Evolutionary conservation across 345 rosid genomes (phyloP), one percentile per base, ranked within the genome.

Genomic region (Murraya koenigii): DNA sequence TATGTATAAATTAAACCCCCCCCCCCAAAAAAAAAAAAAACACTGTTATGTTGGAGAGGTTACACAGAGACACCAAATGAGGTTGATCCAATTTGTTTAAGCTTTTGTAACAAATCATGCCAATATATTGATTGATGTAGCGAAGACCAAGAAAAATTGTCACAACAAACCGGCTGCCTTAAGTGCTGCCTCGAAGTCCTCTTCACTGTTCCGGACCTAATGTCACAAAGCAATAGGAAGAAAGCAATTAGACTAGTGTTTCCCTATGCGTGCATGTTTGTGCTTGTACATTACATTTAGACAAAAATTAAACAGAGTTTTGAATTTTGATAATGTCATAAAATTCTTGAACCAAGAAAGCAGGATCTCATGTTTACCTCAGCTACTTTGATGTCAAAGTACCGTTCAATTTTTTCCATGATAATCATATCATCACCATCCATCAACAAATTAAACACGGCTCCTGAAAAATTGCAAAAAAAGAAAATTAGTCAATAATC

Each of bases 381-480:
- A 6, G 75, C 56, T 20, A 88, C 81, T 33, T 72, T 74, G 36
- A 84, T 80, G 56, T 79, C 87, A 35, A 91, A 96, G 68, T 96
- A 88, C 26, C 64, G 83, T 60, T 96, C 99, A 1, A 96, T 96
- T 81, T 91, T 94, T 60, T 80, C 86, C 92, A 94, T 89, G 41
- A 89, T 79, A 78, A 73, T 80, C 9, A n/a, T 68, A 44, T 93
- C 98, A 36, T 19, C 30, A 22, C 85, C 89, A 23, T 66, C 78
- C 60, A 88, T 86, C 11, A 96, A 69, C 69, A 96, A 82, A 70
- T 96, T 96, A 78, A 96, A 96, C n/a, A 94, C 93, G 0, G 94
- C 99, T 33, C 98, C 99, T 96, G 86, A 26, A 74, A 58, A 28
- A 78, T 76, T 66, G 35, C 65, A 83, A n/a, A 39, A 60, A 63